Conservation (phyloP, 2,329 filamentous ascomycete genomes). For the Fusarium liriodendri region DNA sequence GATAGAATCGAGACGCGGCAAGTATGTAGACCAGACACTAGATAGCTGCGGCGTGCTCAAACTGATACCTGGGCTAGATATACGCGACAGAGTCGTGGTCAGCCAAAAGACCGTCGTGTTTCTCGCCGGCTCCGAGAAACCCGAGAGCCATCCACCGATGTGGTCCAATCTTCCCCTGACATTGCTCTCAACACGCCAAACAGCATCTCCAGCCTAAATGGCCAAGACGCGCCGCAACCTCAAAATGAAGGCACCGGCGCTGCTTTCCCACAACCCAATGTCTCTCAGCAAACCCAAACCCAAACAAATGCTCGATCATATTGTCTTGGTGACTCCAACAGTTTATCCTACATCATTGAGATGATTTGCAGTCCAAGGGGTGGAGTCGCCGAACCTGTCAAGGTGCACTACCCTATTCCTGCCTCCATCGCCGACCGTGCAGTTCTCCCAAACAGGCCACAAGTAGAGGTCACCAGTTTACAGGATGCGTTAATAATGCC, state of each 20-base stretch:
- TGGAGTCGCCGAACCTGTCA: slow-evolving; percentile 31
- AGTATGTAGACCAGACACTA: not conserved
- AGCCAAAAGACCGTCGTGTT: not conserved
- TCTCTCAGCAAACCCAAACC: not conserved
- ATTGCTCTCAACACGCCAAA: not conserved
- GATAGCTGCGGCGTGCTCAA: accelerated
- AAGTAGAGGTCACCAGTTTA: slow-evolving; percentile 6
- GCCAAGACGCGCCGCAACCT: not conserved
- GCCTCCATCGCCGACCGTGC: slow-evolving; percentile 27
- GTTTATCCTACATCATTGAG: slow-evolving; percentile 34
- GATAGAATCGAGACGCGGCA: slow-evolving; percentile 33
- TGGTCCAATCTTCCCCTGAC: not conserved
- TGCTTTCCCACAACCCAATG: not conserved
- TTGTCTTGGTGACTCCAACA: slow-evolving; percentile 27
- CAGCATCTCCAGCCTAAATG: not conserved
- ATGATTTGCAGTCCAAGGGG: slow-evolving; percentile 28
- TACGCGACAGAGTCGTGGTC: not conserved
- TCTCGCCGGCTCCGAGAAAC: slow-evolving; percentile 2
- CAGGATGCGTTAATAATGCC: slow-evolving; percentile 25
- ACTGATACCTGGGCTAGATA: not conserved
- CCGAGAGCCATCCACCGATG: not conserved
- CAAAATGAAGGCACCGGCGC: accelerated
- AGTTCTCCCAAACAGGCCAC: slow-evolving; percentile 1
- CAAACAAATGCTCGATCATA: slow-evolving; percentile 9
- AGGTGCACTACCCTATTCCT: slow-evolving; percentile 35